phyloP scores from a whole-genome alignment of 2,329 filamentous ascomycete species.

The Ilyonectria destructans region DNA sequence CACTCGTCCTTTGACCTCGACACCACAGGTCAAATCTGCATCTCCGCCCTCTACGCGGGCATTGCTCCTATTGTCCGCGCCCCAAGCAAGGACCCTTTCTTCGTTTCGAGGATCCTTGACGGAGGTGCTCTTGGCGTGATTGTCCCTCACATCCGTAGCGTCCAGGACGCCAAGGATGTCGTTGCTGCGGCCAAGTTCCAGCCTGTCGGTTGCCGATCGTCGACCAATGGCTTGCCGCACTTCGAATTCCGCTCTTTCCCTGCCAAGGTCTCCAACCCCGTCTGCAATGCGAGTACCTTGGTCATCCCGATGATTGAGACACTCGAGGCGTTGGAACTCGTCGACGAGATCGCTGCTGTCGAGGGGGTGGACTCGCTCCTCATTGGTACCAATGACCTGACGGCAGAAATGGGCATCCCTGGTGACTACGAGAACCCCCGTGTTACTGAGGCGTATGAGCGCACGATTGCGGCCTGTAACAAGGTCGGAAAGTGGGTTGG shows the following conservation, averaged over 20 bases:
- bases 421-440: slow-evolving; percentile 45
- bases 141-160: slow-evolving; percentile 47
- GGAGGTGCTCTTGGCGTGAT: slow-evolving; percentile 47
- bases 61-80: slow-evolving; percentile 49
- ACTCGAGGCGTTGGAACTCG: slow-evolving; percentile 45
- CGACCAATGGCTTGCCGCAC: slow-evolving; percentile 43
- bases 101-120: slow-evolving; percentile 48
- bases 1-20: slow-evolving; percentile 55
- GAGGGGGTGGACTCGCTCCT: slow-evolving; percentile 61
- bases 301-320: slow-evolving; percentile 53
- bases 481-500: slow-evolving; percentile 59
- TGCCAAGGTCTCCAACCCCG: slow-evolving; percentile 41
- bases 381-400: slow-evolving; percentile 62
- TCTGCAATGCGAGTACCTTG: slow-evolving; percentile 43
- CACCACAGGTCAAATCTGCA: slow-evolving; percentile 53
- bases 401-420: slow-evolving; percentile 58
- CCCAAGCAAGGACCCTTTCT: slow-evolving; percentile 47
- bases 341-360: slow-evolving; percentile 52
- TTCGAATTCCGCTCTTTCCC: slow-evolving; percentile 43
- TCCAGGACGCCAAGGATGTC: slow-evolving; percentile 46
- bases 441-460: slow-evolving; percentile 48
- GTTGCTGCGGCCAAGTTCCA: slow-evolving; percentile 50
- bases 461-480: slow-evolving; percentile 56
- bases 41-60: slow-evolving; percentile 49
- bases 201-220: slow-evolving; percentile 43